Percentiles rank a stretch among this genome's conserved stretches.
Evolutionary conservation across 805 yeast genomes (phyloP).

Genomic region (Cyberlindnera petersonii): DNA sequence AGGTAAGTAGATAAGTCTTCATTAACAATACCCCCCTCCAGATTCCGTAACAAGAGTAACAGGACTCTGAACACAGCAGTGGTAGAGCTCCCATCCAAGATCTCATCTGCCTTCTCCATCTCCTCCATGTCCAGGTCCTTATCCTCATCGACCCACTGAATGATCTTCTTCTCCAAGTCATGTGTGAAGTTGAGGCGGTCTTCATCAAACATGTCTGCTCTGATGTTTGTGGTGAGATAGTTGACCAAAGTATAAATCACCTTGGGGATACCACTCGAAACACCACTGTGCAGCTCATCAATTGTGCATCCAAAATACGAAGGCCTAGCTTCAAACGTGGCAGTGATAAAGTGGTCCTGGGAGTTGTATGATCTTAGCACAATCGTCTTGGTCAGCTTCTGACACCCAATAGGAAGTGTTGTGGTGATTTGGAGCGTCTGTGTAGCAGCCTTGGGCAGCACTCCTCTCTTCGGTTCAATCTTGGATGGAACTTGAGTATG

Average conservation of each 20-base stretch:
- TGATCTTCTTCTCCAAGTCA: conserved; percentile 22
- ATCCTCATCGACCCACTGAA: conserved; percentile 22
- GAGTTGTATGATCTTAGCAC: conserved; percentile 28
- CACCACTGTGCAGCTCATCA: conserved; percentile 27
- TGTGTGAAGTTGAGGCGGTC: conserved; percentile 19
- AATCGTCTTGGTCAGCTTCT: conserved; percentile 22
- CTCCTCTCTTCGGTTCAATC: conserved; percentile 29
- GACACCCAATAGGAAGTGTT: conserved; percentile 28
- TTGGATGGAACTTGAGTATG: conserved; percentile 19
- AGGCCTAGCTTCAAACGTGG: conserved; percentile 22
- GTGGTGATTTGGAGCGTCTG: conserved; percentile 22
- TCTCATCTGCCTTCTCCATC: conserved; percentile 16
- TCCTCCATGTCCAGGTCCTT: conserved; percentile 19
- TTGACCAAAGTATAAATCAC: conserved; percentile 30
- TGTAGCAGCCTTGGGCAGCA: conserved; percentile 28
- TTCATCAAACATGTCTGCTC: conserved; percentile 28
- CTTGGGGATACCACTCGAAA: conserved; percentile 30
- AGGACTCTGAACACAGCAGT: conserved; percentile 29
- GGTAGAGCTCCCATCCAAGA: conserved; percentile 21
- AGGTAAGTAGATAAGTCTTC: conserved; percentile 28
- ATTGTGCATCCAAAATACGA: conserved; percentile 32
- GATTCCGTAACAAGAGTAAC: conserved; percentile 29
- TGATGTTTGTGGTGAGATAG: conserved; percentile 27
- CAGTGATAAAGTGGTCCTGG: conserved; percentile 32
- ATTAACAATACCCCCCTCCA: conserved; percentile 41